These are phyloP conservation scores for Fistulinella prunicolor DNA, from an alignment of 768 basidiomycete genomes.

Conservation along the genomic window DNA sequence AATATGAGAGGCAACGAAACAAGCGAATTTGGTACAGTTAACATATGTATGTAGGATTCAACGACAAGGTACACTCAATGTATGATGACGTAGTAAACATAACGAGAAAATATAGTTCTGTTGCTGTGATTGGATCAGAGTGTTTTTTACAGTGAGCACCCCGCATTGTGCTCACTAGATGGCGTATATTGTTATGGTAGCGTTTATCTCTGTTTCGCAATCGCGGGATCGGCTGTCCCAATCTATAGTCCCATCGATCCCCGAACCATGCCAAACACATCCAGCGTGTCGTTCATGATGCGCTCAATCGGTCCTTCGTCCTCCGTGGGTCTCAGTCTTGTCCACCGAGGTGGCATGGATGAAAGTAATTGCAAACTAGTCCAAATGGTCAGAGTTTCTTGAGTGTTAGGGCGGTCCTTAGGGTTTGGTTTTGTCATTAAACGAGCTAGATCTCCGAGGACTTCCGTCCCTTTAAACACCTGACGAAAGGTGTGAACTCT, in stretches of 20 bases:
- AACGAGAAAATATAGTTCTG: too few species aligned
- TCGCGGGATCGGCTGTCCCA: too few species aligned
- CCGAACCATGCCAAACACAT: constrained; percentile 12
- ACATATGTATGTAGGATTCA: too few species aligned
- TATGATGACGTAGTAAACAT: too few species aligned
- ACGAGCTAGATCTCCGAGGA: not conserved
- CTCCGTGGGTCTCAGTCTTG: constrained; percentile 1
- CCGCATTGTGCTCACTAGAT: too few species aligned
- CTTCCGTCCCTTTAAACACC: constrained; percentile 8
- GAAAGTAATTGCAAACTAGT: constrained; percentile 3
- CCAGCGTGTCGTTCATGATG: constrained; percentile 14
- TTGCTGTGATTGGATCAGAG: too few species aligned
- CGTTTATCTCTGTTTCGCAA: too few species aligned
- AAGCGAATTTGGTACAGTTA: too few species aligned
- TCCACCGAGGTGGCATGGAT: constrained; percentile 5
- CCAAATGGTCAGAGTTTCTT: constrained; percentile 7
- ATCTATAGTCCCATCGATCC: constrained; percentile 6
- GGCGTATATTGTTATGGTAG: too few species aligned
- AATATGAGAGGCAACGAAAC: too few species aligned
- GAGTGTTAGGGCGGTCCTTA: not conserved
- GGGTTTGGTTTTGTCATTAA: constrained; percentile 10
- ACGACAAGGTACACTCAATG: too few species aligned
- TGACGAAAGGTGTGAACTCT: not conserved
- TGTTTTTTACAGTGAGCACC: too few species aligned
- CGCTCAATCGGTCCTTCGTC: constrained; percentile 13